Conservation (phyloP, 768 basidiomycete genomes). For the Clavaria fumosa region DNA sequence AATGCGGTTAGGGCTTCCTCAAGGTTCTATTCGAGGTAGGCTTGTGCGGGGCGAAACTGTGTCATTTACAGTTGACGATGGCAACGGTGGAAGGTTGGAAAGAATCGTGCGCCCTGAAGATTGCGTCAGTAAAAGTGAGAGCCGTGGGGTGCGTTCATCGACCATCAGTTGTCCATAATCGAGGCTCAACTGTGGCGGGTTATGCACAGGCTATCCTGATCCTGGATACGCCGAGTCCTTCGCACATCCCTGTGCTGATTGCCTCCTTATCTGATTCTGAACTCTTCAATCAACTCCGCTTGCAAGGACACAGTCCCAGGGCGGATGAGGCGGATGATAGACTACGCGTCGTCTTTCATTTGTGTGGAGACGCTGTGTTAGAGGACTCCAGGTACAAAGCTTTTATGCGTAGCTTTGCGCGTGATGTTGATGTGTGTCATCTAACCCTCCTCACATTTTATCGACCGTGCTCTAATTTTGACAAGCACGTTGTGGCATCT, state of each 20-base stretch:
- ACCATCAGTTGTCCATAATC: no score
- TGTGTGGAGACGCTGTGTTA: slow-evolving; percentile 55
- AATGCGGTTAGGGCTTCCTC: slow-evolving; percentile 41
- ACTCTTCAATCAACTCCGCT: no score
- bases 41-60: slow-evolving; percentile 55
- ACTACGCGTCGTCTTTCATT: slow-evolving; percentile 49
- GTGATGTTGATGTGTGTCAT: slow-evolving; percentile 39
- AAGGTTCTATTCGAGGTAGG: slow-evolving; percentile 38
- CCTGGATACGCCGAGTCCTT: slow-evolving; percentile 52
- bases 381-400: slow-evolving; percentile 50
- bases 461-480: slow-evolving; percentile 4
- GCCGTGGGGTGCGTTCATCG: slow-evolving; percentile 29
- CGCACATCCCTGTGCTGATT: slow-evolving; percentile 37
- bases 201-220: no score
- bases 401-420: slow-evolving; percentile 58
- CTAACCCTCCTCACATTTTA: background rate
- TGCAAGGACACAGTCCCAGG: slow-evolving; percentile 33
- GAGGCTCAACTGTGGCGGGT: no score
- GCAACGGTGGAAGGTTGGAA: slow-evolving; percentile 24
- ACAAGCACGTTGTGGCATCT: slow-evolving; percentile 64
- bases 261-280: no score
- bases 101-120: slow-evolving; percentile 46
- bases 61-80: slow-evolving; percentile 35
- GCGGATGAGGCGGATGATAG: slow-evolving; percentile 26
- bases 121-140: slow-evolving; percentile 35